Percentiles rank a stretch among this genome's conserved stretches.
Conservation (phyloP, 1,284 basidiomycete species). For the Ceratobasidium sp. region DNA sequence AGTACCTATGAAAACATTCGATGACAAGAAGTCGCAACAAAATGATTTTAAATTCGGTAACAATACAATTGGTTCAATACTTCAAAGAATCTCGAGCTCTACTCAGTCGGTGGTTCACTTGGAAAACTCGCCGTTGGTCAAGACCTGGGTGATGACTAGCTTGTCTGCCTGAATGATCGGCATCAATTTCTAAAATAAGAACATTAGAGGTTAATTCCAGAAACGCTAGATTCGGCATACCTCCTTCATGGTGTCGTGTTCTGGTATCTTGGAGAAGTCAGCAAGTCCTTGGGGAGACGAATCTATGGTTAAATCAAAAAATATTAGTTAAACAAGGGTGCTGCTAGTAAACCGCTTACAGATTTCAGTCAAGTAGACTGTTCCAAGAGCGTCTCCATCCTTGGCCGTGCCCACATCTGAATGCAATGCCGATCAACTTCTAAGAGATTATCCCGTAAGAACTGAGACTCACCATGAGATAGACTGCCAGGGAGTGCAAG, state of each 20-base stretch:
- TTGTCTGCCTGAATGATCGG: constrained; percentile 42
- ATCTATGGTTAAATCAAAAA: background rate
- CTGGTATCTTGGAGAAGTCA: constrained; percentile 36
- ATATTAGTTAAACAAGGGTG: background rate
- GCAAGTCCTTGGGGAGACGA: constrained; percentile 38
- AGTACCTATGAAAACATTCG: no score
- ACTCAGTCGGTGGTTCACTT: constrained; percentile 5
- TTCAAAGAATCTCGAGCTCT: background rate
- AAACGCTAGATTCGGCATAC: background rate
- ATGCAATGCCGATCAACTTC: background rate
- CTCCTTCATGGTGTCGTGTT: constrained; percentile 45
- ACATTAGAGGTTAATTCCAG: background rate
- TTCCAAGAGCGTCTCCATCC: constrained; percentile 38
- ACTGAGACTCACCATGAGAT: constrained; percentile 23
- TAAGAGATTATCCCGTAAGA: no score
- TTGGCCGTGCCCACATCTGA: constrained; percentile 40
- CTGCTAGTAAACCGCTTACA: background rate
- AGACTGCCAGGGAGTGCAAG: constrained; percentile 42
- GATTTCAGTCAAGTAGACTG: constrained; percentile 44
- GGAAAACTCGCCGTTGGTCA: constrained; percentile 43
- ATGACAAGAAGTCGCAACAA: background rate
- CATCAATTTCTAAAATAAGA: constrained; percentile 35
- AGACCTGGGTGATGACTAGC: constrained; percentile 41
- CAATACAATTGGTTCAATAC: background rate
- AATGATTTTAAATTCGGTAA: background rate